These are phyloP conservation scores for Begonia peltatifolia DNA, from an alignment of 306 rosid genomes.

Conservation along the genomic window DNA sequence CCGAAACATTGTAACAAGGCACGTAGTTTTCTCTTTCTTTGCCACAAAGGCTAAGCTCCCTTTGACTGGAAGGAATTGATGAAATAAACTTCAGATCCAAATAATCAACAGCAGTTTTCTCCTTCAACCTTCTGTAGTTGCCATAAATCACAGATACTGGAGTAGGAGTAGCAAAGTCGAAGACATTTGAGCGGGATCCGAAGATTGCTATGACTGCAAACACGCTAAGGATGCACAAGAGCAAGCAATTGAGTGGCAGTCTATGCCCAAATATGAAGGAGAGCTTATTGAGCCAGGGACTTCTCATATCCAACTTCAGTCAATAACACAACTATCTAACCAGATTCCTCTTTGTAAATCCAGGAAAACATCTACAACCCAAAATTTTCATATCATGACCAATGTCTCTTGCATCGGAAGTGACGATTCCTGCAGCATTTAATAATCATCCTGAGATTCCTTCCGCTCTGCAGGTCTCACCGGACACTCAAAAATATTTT, in stretches of 20 bases:
- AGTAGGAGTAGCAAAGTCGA: slow-evolving; percentile 28
- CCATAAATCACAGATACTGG: slow-evolving; percentile 43
- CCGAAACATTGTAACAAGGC: slow-evolving; percentile 87
- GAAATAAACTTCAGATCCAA: slow-evolving; percentile 67
- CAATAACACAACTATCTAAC: too few relatives aligned
- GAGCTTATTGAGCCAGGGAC: slow-evolving; percentile 65
- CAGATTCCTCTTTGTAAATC: too few relatives aligned
- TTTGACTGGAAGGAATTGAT: slow-evolving; percentile 30
- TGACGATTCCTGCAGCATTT: neutral
- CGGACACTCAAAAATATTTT: slow-evolving; percentile 35
- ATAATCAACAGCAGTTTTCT: slow-evolving; percentile 72
- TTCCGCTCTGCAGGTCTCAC: slow-evolving; percentile 17
- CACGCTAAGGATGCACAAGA: slow-evolving; percentile 45
- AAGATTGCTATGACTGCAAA: slow-evolving; percentile 63
- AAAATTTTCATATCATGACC: too few relatives aligned
- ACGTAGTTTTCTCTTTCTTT: slow-evolving; percentile 78
- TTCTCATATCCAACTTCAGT: slow-evolving; percentile 62
- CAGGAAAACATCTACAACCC: too few relatives aligned
- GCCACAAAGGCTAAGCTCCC: slow-evolving; percentile 65
- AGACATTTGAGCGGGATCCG: slow-evolving; percentile 45
- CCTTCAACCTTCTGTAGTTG: slow-evolving; percentile 83
- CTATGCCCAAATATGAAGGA: slow-evolving; percentile 47
- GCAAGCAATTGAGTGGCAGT: slow-evolving; percentile 66
- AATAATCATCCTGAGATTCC: slow-evolving; percentile 13
- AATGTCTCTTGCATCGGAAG: slow-evolving; percentile 12